These are phyloP conservation scores for Venturia pyrina DNA, from an alignment of 2,329 filamentous ascomycete genomes.

Conservation along the genomic window DNA sequence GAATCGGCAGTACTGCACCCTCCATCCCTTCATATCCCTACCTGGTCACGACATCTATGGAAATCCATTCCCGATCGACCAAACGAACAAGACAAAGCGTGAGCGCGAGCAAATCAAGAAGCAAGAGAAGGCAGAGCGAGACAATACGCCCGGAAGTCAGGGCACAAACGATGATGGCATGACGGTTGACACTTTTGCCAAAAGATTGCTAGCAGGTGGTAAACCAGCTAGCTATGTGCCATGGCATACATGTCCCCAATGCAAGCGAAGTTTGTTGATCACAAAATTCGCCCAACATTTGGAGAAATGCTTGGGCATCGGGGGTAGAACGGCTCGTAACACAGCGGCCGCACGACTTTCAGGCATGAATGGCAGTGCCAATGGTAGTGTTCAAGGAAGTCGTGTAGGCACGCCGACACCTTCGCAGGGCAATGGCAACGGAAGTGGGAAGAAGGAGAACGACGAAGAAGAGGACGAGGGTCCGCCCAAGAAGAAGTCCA, in stretches of 20 bases:
- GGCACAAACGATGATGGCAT: conserved; percentile 29
- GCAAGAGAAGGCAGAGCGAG: conserved; percentile 32
- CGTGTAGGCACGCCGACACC: conserved; percentile 32
- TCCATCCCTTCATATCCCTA: conserved; percentile 66
- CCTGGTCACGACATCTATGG: conserved; percentile 72
- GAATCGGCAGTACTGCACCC: conserved; percentile 61
- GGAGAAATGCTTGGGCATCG: conserved; percentile 50
- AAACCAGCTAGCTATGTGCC: conserved; percentile 37
- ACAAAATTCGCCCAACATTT: conserved; percentile 51
- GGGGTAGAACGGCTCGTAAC: conserved; percentile 40
- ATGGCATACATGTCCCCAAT: conserved; percentile 49
- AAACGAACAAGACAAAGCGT: conserved; percentile 69
- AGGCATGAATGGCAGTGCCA: conserved; percentile 24
- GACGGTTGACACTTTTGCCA: conserved; percentile 30
- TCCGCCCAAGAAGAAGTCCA: conserved; percentile 10
- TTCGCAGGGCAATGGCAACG: conserved; percentile 4
- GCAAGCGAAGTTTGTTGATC: conserved; percentile 51
- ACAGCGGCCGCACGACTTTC: conserved; percentile 38
- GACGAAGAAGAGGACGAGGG: conserved; percentile 7
- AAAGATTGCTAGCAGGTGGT: conserved; percentile 36
- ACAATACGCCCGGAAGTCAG: conserved; percentile 35
- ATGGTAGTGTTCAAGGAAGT: conserved; percentile 28
- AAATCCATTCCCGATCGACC: conserved; percentile 66
- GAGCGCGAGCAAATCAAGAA: conserved; percentile 48
- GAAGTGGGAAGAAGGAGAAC: conserved; percentile 3